Conservation (phyloP, 306 rosid genomes). For the Elaeagnus macrophylla region DNA sequence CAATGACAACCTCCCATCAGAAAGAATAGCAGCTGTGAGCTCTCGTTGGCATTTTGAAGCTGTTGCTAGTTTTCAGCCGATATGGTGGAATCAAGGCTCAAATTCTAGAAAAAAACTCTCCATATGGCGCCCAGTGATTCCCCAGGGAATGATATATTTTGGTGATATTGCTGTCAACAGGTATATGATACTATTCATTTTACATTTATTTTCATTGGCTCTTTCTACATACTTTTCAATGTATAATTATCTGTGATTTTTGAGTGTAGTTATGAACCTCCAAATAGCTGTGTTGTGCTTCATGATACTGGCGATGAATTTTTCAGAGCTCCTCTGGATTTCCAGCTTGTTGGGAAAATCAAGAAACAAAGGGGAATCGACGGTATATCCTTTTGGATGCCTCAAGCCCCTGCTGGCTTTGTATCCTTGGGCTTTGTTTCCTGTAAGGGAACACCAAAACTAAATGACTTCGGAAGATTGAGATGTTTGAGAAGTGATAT, state of each 20-base stretch:
- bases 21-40: constrained; percentile 34
- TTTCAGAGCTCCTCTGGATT: constrained; percentile 65
- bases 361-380: constrained; percentile 90
- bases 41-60: constrained; percentile 59
- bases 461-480: constrained; percentile 52
- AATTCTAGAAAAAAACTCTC: constrained; percentile 66
- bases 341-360: constrained; percentile 72
- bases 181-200: constrained; percentile 25
- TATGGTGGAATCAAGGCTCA: constrained; percentile 89
- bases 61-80: constrained; percentile 71
- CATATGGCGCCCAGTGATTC: constrained; percentile 90
- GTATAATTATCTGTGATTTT: background rate
- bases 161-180: constrained; percentile 84
- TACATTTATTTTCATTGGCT: background rate
- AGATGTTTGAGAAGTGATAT: constrained; percentile 84
- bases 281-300: constrained; percentile 75
- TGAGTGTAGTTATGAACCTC: constrained; percentile 75
- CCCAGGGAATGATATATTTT: constrained; percentile 70
- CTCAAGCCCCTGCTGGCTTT: constrained; percentile 94
- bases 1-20: constrained; percentile 29
- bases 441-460: constrained; percentile 69
- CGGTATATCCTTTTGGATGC: constrained; percentile 75
- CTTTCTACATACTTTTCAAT: background rate
- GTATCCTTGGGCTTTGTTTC: constrained; percentile 87
- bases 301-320: constrained; percentile 60